Evolutionary conservation across 2,329 filamentous ascomycete species (phyloP), one percentile per base, ranked within the genome.

Genomic region (Cryphonectria naterciae): DNA sequence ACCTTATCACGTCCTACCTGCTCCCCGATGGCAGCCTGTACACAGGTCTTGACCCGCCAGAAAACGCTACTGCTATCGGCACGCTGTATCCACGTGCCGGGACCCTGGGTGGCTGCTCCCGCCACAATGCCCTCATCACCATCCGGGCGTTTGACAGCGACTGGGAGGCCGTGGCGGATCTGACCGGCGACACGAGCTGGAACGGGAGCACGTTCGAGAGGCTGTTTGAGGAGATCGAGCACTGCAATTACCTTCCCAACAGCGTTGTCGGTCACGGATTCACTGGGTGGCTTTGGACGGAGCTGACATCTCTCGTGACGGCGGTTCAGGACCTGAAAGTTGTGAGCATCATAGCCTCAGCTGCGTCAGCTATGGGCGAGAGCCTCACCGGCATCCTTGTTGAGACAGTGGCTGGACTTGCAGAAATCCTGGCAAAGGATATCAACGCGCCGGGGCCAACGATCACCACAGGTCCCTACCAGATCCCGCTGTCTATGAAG

Each of bases 1-100:
- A 91, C 76, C 85, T 80, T 74, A 91, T 91, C 81, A 86, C 87
- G 63, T 85, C 85, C 1, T 91, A 89, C 76, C 76, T 83, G 11
- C 86, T 85, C 0, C 80, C 84, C 0, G 78, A 85, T 63, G 87
- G 87, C 19, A 77, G 78, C 2, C 78, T 84, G 41, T 89, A 89
- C 75, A 85, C 83, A 22, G 88, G 88, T 19, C 78, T 84, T 8
- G 80, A 82, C 70, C 87, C 86, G 1, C 88, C 88, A 0, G 78
- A 79, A 7, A 86, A 85, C 17, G 85, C 88, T 0, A 82, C 76
- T 4, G 78, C 83, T 72, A 82, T 85, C 73, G 89, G 89, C 4
- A 86, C 85, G 19, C 80, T 87, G 11, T 91, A 91, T 74, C 88
- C 88, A 13, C 84, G 89, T 19, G 83, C 86, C 3, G 86, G 84